Conservation (phyloP, 2,329 filamentous ascomycete species). For the Aspergillus terreus region DNA sequence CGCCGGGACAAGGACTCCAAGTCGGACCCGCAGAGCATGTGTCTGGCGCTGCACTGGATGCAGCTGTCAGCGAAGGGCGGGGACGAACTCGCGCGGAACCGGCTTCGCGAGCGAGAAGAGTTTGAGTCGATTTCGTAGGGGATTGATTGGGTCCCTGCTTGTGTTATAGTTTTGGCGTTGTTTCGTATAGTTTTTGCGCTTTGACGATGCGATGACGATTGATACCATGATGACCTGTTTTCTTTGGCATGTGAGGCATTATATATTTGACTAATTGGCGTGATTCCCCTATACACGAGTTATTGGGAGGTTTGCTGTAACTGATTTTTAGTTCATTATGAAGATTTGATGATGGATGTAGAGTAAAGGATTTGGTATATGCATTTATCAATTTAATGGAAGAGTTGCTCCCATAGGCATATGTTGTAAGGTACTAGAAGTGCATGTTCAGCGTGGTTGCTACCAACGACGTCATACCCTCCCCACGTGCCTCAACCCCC, state of each 20-base stretch:
- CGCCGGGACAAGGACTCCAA: conserved; percentile 59
- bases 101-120: conserved; percentile 68
- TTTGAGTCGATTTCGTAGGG: conserved; percentile 55
- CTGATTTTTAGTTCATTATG: neutral
- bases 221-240: conserved; percentile 5
- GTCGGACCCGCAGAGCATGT: conserved; percentile 85
- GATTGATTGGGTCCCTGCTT: conserved; percentile 15
- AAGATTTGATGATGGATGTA: neutral
- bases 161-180: conserved; percentile 15
- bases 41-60: conserved; percentile 96
- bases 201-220: conserved; percentile 4
- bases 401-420: neutral
- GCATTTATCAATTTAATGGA: neutral
- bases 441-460: neutral
- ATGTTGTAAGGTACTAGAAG: no score
- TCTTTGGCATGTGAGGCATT: conserved; percentile 11
- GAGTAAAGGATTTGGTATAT: neutral
- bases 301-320: neutral
- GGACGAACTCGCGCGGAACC: conserved; percentile 77
- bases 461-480: conserved; percentile 22
- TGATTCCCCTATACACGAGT: conserved; percentile 18
- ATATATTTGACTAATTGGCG: conserved; percentile 2
- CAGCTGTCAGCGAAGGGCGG: conserved; percentile 81
- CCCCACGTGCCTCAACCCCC: conserved; percentile 15
- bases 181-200: neutral